phyloP scores from a whole-genome alignment of 371 early-diverging fungal genomes.

The Capillidium heterosporum region DNA sequence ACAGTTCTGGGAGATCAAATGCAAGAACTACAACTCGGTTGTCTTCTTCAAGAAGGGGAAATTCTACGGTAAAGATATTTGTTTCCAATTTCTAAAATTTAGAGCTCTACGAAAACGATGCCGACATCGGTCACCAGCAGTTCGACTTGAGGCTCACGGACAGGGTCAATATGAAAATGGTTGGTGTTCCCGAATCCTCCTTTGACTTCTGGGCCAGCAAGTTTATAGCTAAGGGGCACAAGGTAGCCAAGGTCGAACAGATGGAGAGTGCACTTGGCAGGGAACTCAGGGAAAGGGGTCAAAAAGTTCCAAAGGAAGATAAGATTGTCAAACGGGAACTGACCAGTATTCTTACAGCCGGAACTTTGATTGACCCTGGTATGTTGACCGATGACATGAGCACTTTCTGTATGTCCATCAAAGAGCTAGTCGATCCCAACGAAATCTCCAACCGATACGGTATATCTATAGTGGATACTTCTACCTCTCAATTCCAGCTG shows the following conservation, averaged over 20 bases:
- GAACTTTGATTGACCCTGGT: conserved; percentile 84
- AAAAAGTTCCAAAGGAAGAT: conserved; percentile 24
- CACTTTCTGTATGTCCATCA: conserved; percentile 87
- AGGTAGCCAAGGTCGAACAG: conserved; percentile 97
- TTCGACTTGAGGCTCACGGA: conserved; percentile 96
- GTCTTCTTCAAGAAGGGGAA: conserved; percentile 99
- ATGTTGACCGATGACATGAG: conserved; percentile 71
- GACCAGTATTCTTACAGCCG: conserved; percentile 83
- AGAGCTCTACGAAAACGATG: conserved; percentile 99
- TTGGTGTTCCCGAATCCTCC: conserved; percentile 91
- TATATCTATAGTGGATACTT: conserved; percentile 85
- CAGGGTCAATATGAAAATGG: conserved; percentile 98
- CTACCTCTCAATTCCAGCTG: conserved; percentile 79
- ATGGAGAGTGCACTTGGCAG: conserved; percentile 93
- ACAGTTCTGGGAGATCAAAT: conserved; percentile 99
- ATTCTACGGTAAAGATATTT: conserved; percentile 60
- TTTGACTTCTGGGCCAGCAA: conserved; percentile 95
- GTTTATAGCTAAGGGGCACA: conserved; percentile 90
- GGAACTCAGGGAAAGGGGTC: conserved; percentile 63
- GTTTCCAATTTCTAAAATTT: background rate
- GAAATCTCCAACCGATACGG: conserved; percentile 34
- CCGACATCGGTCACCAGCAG: conserved; percentile 90
- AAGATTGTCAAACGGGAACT: conserved; percentile 91
- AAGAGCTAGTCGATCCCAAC: conserved; percentile 21
- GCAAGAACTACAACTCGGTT: conserved; percentile 84